Conservation (phyloP, 768 basidiomycete genomes). For the Tulasnella sp. region DNA sequence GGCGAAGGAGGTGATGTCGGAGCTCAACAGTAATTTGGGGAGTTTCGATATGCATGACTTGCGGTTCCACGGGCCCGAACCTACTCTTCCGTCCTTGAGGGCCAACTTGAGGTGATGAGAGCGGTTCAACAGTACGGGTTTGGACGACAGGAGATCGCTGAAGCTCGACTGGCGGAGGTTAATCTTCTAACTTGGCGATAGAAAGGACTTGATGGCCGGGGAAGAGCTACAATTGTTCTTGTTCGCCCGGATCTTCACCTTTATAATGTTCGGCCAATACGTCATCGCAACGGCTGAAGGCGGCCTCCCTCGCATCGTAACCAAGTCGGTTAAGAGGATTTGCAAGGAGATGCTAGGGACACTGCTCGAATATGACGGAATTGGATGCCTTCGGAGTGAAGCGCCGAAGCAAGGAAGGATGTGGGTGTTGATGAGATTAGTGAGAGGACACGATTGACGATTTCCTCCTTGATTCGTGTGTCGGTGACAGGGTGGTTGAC, state of each 20-base stretch:
- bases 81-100: too few relatives aligned
- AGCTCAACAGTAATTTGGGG: too few relatives aligned
- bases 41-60: too few relatives aligned
- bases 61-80: too few relatives aligned
- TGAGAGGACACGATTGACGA: slow-evolving; percentile 59
- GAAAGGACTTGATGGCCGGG: too few relatives aligned
- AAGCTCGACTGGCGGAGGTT: too few relatives aligned
- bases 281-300: slow-evolving; percentile 87
- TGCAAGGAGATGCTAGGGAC: slow-evolving; percentile 80
- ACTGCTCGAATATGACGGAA: slow-evolving; percentile 70
- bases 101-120: too few relatives aligned
- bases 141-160: too few relatives aligned
- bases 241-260: slow-evolving; percentile 69
- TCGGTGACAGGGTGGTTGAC: slow-evolving; percentile 98
- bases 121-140: too few relatives aligned
- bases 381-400: slow-evolving; percentile 62
- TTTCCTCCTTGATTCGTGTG: slow-evolving; percentile 71
- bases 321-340: slow-evolving; percentile 79
- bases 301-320: slow-evolving; percentile 87
- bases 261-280: slow-evolving; percentile 76
- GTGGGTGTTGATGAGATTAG: slow-evolving; percentile 74
- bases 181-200: too few relatives aligned
- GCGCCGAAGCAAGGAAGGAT: slow-evolving; percentile 58
- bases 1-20: too few relatives aligned
- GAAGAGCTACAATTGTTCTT: slow-evolving; percentile 19